Conservation (phyloP, 495 filamentous ascomycete genomes). For the Trichoderma reesei region DNA sequence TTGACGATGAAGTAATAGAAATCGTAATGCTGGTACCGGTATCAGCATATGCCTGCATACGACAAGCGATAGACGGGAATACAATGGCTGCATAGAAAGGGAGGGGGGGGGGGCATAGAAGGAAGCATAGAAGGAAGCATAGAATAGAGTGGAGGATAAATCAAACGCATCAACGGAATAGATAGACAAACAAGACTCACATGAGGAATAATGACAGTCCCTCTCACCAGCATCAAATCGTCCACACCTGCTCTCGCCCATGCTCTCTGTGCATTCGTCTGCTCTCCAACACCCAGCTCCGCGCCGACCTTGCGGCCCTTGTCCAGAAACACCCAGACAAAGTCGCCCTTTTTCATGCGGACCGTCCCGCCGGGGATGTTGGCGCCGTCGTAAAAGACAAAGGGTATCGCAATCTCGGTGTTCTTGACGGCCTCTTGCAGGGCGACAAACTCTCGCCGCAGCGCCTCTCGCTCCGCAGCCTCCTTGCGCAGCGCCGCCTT, state of each 20-base stretch:
- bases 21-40: conserved; percentile 67
- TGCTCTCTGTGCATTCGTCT: conserved; percentile 58
- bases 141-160: background rate
- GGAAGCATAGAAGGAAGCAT: background rate
- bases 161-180: background rate
- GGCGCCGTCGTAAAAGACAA: conserved; percentile 97
- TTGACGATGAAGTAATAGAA: conserved; percentile 47
- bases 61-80: no score
- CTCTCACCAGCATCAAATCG: conserved; percentile 88
- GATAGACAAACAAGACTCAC: conserved; percentile 42
- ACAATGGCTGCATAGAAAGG: background rate
- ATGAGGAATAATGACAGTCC: conserved; percentile 89
- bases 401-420: conserved; percentile 84
- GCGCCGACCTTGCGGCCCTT: conserved; percentile 82
- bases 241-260: conserved; percentile 95
- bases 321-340: conserved; percentile 84
- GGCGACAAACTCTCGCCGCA: conserved; percentile 74
- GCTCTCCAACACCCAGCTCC: conserved; percentile 62
- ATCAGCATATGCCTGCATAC: background rate
- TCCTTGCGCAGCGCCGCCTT: conserved; percentile 77
- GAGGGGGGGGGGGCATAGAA: background rate
- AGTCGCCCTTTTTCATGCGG: conserved; percentile 85
- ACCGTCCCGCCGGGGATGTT: conserved; percentile 78
- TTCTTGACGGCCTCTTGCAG: conserved; percentile 83
- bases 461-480: conserved; percentile 66